A percentile compares a stretch with the other conserved stretches of the same genome.
These are phyloP conservation scores for Skeletonema potamos DNA, from an alignment of 108 stramenopile species.

Conservation along the genomic window DNA sequence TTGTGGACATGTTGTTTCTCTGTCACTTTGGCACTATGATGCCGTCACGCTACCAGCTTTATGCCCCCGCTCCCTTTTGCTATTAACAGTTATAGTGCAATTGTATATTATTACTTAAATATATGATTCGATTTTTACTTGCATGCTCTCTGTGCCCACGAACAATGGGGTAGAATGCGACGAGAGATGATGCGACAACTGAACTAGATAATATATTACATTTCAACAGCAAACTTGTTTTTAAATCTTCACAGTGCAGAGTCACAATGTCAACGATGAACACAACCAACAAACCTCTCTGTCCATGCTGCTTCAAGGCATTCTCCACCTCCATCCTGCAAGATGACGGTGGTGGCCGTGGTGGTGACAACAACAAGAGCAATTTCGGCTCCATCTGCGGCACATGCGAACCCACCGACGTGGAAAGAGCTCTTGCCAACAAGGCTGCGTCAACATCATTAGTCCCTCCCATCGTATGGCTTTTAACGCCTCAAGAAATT, in stretches of 20 bases:
- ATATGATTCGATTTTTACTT: too few species aligned
- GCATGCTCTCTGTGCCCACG: too few species aligned
- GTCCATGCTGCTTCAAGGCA: conserved; percentile 47
- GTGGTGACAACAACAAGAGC: background rate
- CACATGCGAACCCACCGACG: conserved; percentile 32
- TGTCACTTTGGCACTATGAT: background rate
- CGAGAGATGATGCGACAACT: too few species aligned
- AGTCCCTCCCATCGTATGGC: conserved; percentile 49
- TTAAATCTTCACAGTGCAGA: too few species aligned
- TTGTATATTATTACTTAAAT: background rate
- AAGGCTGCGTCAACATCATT: conserved; percentile 1
- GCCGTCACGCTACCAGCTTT: background rate
- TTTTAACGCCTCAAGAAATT: conserved; percentile 33
- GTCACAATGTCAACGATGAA: too few species aligned
- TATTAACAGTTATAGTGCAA: background rate
- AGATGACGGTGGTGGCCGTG: conserved; percentile 4
- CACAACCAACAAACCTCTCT: conserved; percentile 18
- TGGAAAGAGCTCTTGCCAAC: conserved; percentile 30
- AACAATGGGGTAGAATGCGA: too few species aligned
- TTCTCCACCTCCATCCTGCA: conserved; percentile 25
- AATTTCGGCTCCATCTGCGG: conserved; percentile 21
- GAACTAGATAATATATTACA: too few species aligned
- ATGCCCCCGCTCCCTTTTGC: conserved; percentile 13
- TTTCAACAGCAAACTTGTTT: too few species aligned
- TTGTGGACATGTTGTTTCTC: background rate